Evolutionary conservation across 106 monocot genomes (phyloP).

Genomic region (Triglochin maritima): DNA sequence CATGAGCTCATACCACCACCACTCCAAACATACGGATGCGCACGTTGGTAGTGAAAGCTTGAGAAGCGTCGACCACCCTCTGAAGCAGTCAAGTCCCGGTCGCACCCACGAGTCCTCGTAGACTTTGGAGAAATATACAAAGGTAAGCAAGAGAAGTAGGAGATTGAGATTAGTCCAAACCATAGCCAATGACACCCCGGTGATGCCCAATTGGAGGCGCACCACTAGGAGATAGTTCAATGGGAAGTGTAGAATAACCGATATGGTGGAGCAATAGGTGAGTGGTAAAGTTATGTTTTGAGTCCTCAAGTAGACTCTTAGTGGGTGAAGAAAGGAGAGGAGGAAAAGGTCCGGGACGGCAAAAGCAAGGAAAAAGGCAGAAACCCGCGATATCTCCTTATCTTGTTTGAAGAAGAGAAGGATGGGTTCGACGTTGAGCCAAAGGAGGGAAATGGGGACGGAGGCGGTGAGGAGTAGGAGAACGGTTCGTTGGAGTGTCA

Average conservation of each 20-base stretch:
- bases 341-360: conserved; percentile 73
- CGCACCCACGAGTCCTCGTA: conserved; percentile 54
- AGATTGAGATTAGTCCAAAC: conserved; percentile 66
- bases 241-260: conserved; percentile 63
- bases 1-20: conserved; percentile 32
- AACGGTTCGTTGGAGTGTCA: conserved; percentile 68
- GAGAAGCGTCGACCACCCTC: conserved; percentile 63
- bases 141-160: conserved; percentile 25
- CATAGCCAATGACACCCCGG: conserved; percentile 70
- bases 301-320: conserved; percentile 63
- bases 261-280: conserved; percentile 65
- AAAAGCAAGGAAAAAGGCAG: conserved; percentile 39
- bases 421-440: conserved; percentile 54
- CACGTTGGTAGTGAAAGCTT: conserved; percentile 67
- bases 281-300: conserved; percentile 72
- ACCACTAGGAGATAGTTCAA: conserved; percentile 72
- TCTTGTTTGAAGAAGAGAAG: conserved; percentile 59
- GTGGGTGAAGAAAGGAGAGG: conserved; percentile 75
- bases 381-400: conserved; percentile 34
- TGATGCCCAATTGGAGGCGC: conserved; percentile 44
- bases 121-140: conserved; percentile 31
- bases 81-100: conserved; percentile 52
- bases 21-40: conserved; percentile 62
- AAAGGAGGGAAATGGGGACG: conserved; percentile 62
- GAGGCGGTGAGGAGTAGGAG: conserved; percentile 74